A percentile compares a stretch with the other conserved stretches of the same genome.
Evolutionary conservation across 441 rosid species (phyloP).

Genomic region (Adansonia gregorii): DNA sequence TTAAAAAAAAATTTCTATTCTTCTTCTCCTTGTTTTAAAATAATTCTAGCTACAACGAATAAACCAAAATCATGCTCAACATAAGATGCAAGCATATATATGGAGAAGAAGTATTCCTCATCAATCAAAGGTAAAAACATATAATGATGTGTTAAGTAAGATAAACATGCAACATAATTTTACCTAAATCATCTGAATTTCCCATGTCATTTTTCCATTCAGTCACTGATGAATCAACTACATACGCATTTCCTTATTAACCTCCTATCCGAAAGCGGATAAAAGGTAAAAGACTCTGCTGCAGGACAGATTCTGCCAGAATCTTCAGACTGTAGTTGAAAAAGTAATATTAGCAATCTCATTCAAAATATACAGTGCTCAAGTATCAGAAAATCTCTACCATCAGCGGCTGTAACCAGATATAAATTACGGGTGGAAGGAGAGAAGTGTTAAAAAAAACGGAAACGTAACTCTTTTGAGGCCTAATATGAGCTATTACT

Average conservation of each 20-base stretch:
- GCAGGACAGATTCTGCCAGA: background rate
- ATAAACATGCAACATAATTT: slow-evolving; percentile 18
- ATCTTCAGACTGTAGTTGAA: background rate
- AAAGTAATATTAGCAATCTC: slow-evolving; percentile 6
- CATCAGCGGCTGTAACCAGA: background rate
- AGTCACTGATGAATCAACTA: slow-evolving; percentile 84
- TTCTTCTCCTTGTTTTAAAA: background rate
- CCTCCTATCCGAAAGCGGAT: slow-evolving; percentile 36
- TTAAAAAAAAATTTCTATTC: too few species aligned
- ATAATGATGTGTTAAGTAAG: background rate
- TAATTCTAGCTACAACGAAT: slow-evolving; percentile 14
- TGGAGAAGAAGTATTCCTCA: background rate
- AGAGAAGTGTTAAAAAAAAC: background rate
- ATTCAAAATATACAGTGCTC: background rate
- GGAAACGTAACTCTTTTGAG: background rate
- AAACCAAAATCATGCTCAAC: slow-evolving; percentile 8
- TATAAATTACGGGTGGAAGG: background rate
- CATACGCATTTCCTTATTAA: slow-evolving; percentile 63
- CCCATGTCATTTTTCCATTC: slow-evolving; percentile 77
- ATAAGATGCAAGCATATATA: background rate
- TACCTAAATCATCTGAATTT: slow-evolving; percentile 79
- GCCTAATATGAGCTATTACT: background rate
- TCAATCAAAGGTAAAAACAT: background rate
- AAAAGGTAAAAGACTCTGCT: slow-evolving; percentile 11
- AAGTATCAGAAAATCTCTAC: slow-evolving; percentile 6